Base-by-base conservation (phyloP, 2,329 filamentous ascomycete species). In the Coniella vitis region DNA sequence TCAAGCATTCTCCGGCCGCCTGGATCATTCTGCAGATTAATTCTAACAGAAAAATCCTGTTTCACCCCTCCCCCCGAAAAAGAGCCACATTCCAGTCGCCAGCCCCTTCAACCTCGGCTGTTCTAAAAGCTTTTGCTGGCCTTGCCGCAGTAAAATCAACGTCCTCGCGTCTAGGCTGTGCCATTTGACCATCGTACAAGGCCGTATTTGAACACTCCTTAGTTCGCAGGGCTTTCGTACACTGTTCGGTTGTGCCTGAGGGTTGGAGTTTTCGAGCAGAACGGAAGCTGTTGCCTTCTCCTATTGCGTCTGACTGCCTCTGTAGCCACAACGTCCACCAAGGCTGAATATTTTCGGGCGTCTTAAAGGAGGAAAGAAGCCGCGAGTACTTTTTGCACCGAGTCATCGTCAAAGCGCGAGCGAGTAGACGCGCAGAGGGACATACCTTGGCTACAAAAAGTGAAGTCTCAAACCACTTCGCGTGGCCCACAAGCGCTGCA, bases 291-390 rank as follows among this genome's bases (percentile, higher is more conserved):
- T 34, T 39, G 47, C 47, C 47, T 38, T 22, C 47, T 47, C n/a
- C 41, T 22, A 21, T n/a, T n/a, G 20, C 43, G 40, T 49, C 36
- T 34, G 45, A 38, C 45, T 52, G 36, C 47, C 51, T 45, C 47
- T 48, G 51, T 53, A 53, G 47, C 47, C 43, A 40, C 43, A 38
- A 35, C 32, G 25, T 42, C 14, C 29, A 1, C 25, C 40, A 32
- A 34, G 40, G 25, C 13, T 13, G 40, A 16, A 36, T 37, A 42
- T 45, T 39, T 38, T 29, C 10, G 25, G 32, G 41, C 37, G 38
- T 49, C 38, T 37, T 20, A 31, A 32, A 36, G 37, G 41, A 25
- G 22, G 34, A 16, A 35, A 14, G 5, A 32, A 34, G 29, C 20
- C 42, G 31, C 22, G 36, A 13, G 19, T 20, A 34, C 10, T 29